Evolutionary conservation across 192 early-diverging fungal species (phyloP).

Genomic region (Backusella morwellensis): DNA sequence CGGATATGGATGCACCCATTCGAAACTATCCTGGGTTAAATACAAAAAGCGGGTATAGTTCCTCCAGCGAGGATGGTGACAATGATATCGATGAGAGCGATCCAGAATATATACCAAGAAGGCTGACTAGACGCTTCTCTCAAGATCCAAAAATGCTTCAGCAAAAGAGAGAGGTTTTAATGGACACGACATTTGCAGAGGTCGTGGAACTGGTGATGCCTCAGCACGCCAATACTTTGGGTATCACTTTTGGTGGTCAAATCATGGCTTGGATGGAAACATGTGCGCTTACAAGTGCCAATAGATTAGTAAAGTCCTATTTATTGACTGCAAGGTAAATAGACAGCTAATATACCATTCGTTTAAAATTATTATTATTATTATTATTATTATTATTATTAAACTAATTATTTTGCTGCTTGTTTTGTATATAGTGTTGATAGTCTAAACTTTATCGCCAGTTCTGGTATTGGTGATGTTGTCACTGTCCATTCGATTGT

Average conservation of each 20-base stretch:
- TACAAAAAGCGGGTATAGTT: neutral
- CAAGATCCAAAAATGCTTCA: slow-evolving; percentile 25
- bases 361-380: neutral
- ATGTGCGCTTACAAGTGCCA: slow-evolving; percentile 58
- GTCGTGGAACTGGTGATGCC: slow-evolving; percentile 67
- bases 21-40: slow-evolving; percentile 25
- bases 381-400: neutral
- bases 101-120: neutral
- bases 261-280: slow-evolving; percentile 75
- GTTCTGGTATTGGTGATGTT: slow-evolving; percentile 52
- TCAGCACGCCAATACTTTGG: slow-evolving; percentile 66
- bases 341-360: neutral
- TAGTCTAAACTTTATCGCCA: slow-evolving; percentile 52
- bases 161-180: slow-evolving; percentile 19
- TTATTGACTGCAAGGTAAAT: slow-evolving; percentile 58
- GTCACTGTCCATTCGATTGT: slow-evolving; percentile 55
- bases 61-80: neutral
- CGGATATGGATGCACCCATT: slow-evolving; percentile 23
- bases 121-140: slow-evolving; percentile 13
- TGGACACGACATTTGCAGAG: slow-evolving; percentile 55
- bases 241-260: slow-evolving; percentile 71
- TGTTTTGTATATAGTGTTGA: slow-evolving; percentile 43
- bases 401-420: neutral
- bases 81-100: neutral
- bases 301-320: slow-evolving; percentile 48